Evolutionary conservation across 768 basidiomycete species (phyloP).

Genomic region (Saitozyma sp.): DNA sequence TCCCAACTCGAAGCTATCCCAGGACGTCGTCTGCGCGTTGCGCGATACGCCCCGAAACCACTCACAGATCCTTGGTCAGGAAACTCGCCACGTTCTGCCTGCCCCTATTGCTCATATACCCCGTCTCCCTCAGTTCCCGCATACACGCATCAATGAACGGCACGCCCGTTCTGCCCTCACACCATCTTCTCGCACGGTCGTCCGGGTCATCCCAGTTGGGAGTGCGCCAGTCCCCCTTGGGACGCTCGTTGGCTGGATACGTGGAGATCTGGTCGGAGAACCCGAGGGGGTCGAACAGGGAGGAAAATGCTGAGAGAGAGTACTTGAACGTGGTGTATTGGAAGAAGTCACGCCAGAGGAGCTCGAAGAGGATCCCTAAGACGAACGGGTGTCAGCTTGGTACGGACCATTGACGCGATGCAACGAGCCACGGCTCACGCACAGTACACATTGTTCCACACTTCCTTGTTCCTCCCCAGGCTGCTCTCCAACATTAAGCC

Average conservation of each 20-base stretch:
- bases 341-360: slow-evolving; percentile 57
- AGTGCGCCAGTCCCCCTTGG: slow-evolving; percentile 35
- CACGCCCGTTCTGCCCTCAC: slow-evolving; percentile 54
- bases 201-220: slow-evolving; percentile 34
- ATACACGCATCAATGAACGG: slow-evolving; percentile 56
- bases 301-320: slow-evolving; percentile 31
- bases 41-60: slow-evolving; percentile 2
- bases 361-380: slow-evolving; percentile 52
- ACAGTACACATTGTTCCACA: slow-evolving; percentile 53
- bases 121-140: slow-evolving; percentile 52
- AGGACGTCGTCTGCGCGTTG: not conserved
- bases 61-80: slow-evolving; percentile 54
- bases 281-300: slow-evolving; percentile 54
- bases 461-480: slow-evolving; percentile 42
- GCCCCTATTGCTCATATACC: slow-evolving; percentile 56
- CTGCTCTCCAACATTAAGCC: slow-evolving; percentile 28
- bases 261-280: slow-evolving; percentile 49
- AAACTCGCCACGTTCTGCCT: slow-evolving; percentile 58
- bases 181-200: slow-evolving; percentile 46
- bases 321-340: slow-evolving; percentile 48
- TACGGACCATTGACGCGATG: not conserved
- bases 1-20: too few relatives aligned
- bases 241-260: slow-evolving; percentile 27
- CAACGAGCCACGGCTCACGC: slow-evolving; percentile 4
- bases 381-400: not conserved